phyloP scores from a whole-genome alignment of 768 basidiomycete species.

The Ramaria sp. region DNA sequence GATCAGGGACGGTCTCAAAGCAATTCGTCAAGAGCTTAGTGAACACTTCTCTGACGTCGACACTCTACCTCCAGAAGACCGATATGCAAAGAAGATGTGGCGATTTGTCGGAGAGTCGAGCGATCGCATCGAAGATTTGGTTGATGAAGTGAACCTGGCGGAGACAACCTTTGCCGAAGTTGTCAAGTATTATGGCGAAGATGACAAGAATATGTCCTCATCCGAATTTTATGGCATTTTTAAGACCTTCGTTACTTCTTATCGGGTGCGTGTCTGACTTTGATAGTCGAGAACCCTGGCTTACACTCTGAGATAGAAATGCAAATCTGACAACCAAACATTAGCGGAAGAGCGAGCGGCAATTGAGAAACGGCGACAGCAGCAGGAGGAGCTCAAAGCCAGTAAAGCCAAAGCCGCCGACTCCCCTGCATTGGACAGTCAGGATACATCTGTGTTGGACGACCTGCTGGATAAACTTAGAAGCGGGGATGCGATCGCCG shows the following conservation, averaged over 20 bases:
- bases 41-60: slow-evolving; percentile 71
- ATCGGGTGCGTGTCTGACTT: slow-evolving; percentile 42
- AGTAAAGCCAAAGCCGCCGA: slow-evolving; percentile 28
- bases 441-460: slow-evolving; percentile 53
- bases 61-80: slow-evolving; percentile 39
- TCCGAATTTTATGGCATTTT: slow-evolving; percentile 94
- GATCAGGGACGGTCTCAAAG: slow-evolving; percentile 64
- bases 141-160: slow-evolving; percentile 80
- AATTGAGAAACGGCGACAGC: slow-evolving; percentile 56
- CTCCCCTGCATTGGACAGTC: slow-evolving; percentile 29
- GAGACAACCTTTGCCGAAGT: slow-evolving; percentile 78
- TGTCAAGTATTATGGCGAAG: slow-evolving; percentile 87
- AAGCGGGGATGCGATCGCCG: slow-evolving; percentile 49
- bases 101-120: slow-evolving; percentile 70
- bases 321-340: slow-evolving; percentile 67
- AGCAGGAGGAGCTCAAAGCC: slow-evolving; percentile 50
- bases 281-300: neutral
- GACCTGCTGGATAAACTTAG: slow-evolving; percentile 59
- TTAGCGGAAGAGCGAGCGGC: slow-evolving; percentile 61
- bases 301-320: slow-evolving; percentile 50
- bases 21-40: slow-evolving; percentile 68
- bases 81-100: slow-evolving; percentile 89
- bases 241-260: slow-evolving; percentile 94
- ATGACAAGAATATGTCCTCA: slow-evolving; percentile 75
- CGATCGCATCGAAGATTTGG: slow-evolving; percentile 67